These are phyloP conservation scores for Mycoemilia scoparia DNA, from an alignment of 192 early-diverging fungal species.

Conservation along the genomic window DNA sequence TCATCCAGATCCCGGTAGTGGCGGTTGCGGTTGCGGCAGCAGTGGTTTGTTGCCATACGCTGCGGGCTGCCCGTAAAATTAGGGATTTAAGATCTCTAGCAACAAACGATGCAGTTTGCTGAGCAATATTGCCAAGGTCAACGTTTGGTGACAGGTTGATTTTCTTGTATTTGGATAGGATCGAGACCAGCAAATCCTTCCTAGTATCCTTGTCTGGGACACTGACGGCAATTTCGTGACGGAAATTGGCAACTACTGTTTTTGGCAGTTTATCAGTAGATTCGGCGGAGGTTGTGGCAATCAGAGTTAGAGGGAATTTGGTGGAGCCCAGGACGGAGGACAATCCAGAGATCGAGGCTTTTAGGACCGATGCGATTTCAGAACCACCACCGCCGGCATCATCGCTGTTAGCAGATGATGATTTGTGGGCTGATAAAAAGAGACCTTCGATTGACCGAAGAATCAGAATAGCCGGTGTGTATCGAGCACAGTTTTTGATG, in stretches of 20 bases:
- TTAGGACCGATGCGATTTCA: constrained; percentile 22
- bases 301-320: constrained; percentile 57
- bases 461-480: constrained; percentile 71
- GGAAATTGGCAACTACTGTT: constrained; percentile 56
- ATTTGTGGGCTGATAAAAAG: constrained; percentile 23
- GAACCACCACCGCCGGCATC: not conserved
- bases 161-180: constrained; percentile 22
- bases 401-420: constrained; percentile 1
- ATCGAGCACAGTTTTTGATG: constrained; percentile 56
- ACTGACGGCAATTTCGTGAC: constrained; percentile 53
- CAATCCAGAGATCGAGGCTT: constrained; percentile 10
- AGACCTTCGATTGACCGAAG: constrained; percentile 63
- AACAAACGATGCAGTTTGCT: constrained; percentile 83
- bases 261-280: constrained; percentile 68
- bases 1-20: not conserved
- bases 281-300: constrained; percentile 52
- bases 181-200: constrained; percentile 38
- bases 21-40: not conserved
- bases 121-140: constrained; percentile 49
- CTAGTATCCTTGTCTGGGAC: constrained; percentile 55
- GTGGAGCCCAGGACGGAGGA: constrained; percentile 15
- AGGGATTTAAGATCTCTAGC: constrained; percentile 68
- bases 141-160: constrained; percentile 59
- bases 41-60: constrained; percentile 36
- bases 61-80: constrained; percentile 48